phyloP scores from a whole-genome alignment of 2,329 filamentous ascomycete species.

The Penicillium janthinellum region DNA sequence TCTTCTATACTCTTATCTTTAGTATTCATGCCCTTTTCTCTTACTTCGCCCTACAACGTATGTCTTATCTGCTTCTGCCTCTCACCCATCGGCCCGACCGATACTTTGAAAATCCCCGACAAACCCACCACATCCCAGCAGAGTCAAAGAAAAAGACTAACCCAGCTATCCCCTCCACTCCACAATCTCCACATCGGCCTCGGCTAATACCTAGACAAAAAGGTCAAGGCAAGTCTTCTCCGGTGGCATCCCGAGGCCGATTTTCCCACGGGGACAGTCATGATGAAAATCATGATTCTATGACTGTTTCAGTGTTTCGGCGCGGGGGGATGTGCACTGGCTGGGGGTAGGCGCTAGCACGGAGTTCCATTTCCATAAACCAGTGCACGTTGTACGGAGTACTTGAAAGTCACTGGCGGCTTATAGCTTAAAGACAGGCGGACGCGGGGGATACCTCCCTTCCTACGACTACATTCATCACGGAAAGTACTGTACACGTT shows the following conservation, averaged over 20 bases:
- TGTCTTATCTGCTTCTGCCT: background rate
- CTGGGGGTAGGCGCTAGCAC: background rate
- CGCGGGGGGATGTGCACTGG: background rate
- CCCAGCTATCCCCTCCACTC: background rate
- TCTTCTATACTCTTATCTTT: too few relatives aligned
- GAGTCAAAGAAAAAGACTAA: background rate
- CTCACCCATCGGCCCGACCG: conserved; percentile 5
- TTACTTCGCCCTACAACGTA: background rate
- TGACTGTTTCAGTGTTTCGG: background rate
- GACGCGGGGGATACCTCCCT: background rate
- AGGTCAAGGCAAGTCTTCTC: background rate
- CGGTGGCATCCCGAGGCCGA: conserved; percentile 15
- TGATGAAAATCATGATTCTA: background rate
- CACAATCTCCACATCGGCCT: conserved; percentile 16
- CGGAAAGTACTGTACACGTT: background rate
- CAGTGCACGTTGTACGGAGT: background rate
- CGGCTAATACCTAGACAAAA: conserved; percentile 7
- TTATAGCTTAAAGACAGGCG: background rate
- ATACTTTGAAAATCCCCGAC: background rate
- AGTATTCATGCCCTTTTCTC: background rate
- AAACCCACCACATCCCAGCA: background rate
- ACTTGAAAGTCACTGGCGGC: background rate
- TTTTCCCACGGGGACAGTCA: background rate
- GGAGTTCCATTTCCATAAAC: background rate
- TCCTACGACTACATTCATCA: background rate